A percentile compares a stretch with the other conserved stretches of the same genome.
Conservation (phyloP, 2,329 filamentous ascomycete genomes). For the Monosporascus sp. region DNA sequence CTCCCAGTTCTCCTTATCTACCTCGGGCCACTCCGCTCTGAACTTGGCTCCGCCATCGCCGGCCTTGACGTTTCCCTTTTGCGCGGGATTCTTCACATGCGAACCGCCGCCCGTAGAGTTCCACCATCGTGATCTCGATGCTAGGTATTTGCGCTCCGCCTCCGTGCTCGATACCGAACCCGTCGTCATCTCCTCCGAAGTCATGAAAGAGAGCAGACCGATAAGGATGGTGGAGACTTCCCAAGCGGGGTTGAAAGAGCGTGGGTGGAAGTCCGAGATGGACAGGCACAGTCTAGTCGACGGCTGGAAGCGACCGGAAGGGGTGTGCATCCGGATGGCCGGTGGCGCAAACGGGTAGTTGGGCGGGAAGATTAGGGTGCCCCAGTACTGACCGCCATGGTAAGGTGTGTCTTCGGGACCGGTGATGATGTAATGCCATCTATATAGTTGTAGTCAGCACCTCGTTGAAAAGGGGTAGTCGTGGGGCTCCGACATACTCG, state of each 20-base stretch:
- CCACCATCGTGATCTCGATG: slow-evolving; percentile 84
- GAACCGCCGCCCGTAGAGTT: slow-evolving; percentile 90
- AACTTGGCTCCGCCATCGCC: slow-evolving; percentile 94
- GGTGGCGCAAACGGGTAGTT: slow-evolving; percentile 97
- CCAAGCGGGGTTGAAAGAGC: slow-evolving; percentile 97
- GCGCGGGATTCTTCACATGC: slow-evolving; percentile 48
- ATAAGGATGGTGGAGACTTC: slow-evolving; percentile 95
- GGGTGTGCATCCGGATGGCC: slow-evolving; percentile 98
- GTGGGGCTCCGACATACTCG: slow-evolving; percentile 53
- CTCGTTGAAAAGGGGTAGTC: background rate
- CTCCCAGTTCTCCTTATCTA: slow-evolving; percentile 84
- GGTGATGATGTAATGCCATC: slow-evolving; percentile 94
- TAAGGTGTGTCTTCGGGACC: slow-evolving; percentile 94
- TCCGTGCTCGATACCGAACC: slow-evolving; percentile 77
- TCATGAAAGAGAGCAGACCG: slow-evolving; percentile 95
- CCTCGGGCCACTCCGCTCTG: slow-evolving; percentile 79
- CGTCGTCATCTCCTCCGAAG: slow-evolving; percentile 96
- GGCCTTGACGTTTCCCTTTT: slow-evolving; percentile 78
- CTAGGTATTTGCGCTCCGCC: slow-evolving; percentile 72
- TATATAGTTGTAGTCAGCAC: slow-evolving; percentile 27
- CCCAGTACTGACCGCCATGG: slow-evolving; percentile 95
- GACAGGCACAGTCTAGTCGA: slow-evolving; percentile 88
- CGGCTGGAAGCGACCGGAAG: slow-evolving; percentile 90
- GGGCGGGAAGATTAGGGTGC: slow-evolving; percentile 87
- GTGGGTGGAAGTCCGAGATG: slow-evolving; percentile 96